These are phyloP conservation scores for Colletotrichum tamarilloi DNA, from an alignment of 2,329 filamentous ascomycete species.

Conservation along the genomic window DNA sequence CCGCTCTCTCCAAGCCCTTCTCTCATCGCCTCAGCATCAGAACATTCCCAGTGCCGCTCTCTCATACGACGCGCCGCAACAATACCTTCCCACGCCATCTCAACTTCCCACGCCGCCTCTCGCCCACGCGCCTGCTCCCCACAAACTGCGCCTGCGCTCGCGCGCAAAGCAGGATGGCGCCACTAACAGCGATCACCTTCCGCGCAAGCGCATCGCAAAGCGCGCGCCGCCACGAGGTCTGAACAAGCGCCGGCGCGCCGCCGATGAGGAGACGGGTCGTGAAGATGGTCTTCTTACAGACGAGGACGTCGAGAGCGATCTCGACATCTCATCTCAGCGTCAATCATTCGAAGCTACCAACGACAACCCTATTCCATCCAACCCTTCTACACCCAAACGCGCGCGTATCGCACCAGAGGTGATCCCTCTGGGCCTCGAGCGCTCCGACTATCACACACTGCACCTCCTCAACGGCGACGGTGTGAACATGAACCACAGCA, in stretches of 20 bases:
- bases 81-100: conserved; percentile 48
- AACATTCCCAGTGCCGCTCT: conserved; percentile 27
- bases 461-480: conserved; percentile 47
- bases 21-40: conserved; percentile 52
- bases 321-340: conserved; percentile 44
- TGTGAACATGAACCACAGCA: conserved; percentile 38
- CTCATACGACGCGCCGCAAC: conserved; percentile 48
- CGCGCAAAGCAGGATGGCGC: conserved; percentile 46
- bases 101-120: conserved; percentile 68
- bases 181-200: conserved; percentile 45
- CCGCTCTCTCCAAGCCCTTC: conserved; percentile 70
- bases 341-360: conserved; percentile 28
- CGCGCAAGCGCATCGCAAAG: conserved; percentile 63
- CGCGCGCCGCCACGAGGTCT: conserved; percentile 57
- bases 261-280: conserved; percentile 59
- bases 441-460: conserved; percentile 67
- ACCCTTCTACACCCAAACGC: conserved; percentile 68
- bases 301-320: conserved; percentile 49
- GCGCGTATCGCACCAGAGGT: conserved; percentile 69
- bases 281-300: conserved; percentile 45
- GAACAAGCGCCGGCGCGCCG: conserved; percentile 65
- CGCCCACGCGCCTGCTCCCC: conserved; percentile 59
- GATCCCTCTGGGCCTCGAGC: conserved; percentile 69
- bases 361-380: conserved; percentile 38
- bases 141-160: conserved; percentile 67